Conservation (phyloP, 1,284 basidiomycete species). For the Cutaneotrichosporon mucoides region DNA sequence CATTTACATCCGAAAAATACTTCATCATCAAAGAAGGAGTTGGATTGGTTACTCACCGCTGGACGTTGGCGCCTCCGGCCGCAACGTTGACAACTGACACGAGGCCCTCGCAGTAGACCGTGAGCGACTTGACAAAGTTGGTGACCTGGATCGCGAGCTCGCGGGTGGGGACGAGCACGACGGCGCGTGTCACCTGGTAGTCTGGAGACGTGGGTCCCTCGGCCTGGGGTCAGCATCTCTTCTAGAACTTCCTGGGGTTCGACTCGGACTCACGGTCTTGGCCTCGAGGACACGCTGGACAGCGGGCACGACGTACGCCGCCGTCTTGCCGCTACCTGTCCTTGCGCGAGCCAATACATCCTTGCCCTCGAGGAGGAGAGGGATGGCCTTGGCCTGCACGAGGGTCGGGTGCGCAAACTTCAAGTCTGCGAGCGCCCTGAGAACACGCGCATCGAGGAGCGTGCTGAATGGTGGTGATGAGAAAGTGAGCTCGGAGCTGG, state of each 20-base stretch:
- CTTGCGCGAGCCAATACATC: conserved; percentile 92
- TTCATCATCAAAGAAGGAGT: conserved; percentile 39
- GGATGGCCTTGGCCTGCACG: conserved; percentile 77
- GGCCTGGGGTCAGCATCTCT: conserved; percentile 2
- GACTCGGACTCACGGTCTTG: conserved; percentile 62
- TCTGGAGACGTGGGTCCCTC: conserved; percentile 30
- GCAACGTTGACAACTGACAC: conserved; percentile 74
- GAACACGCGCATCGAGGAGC: conserved; percentile 63
- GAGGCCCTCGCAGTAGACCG: conserved; percentile 72
- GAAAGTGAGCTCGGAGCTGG: conserved; percentile 42
- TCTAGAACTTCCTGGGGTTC: background rate
- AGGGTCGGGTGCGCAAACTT: conserved; percentile 76
- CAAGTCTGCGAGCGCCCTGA: conserved; percentile 64
- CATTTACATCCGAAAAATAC: conserved; percentile 46
- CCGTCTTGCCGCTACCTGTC: conserved; percentile 96
- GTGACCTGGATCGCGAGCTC: conserved; percentile 91
- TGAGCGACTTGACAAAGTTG: conserved; percentile 62
- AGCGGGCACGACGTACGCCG: conserved; percentile 88
- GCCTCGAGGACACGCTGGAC: conserved; percentile 81
- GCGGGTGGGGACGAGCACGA: conserved; percentile 90
- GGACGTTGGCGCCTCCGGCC: conserved; percentile 66
- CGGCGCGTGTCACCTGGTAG: conserved; percentile 62
- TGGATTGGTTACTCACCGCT: conserved; percentile 58
- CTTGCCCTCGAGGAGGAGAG: conserved; percentile 73
- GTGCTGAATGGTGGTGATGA: conserved; percentile 51